Conservation (phyloP, 2,329 filamentous ascomycete genomes). For the Thermoascus crustaceus region DNA sequence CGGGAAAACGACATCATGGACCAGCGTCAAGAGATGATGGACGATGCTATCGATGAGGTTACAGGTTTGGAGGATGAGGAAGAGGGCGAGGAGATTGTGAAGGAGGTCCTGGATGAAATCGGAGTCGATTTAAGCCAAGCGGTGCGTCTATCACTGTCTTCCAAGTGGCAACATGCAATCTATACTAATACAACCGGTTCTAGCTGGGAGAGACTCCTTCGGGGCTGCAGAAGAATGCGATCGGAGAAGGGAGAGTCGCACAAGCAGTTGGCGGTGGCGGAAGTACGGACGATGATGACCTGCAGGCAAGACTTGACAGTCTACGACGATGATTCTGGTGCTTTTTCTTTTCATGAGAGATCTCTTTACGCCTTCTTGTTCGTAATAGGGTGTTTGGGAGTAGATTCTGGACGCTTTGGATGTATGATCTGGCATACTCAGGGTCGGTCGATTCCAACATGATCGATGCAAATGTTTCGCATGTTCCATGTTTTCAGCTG, state of each 20-base stretch:
- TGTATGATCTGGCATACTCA: not conserved
- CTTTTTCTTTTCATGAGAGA: not conserved
- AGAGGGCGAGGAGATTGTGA: slow-evolving; percentile 93
- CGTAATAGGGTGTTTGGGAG: not conserved
- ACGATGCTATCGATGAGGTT: slow-evolving; percentile 94
- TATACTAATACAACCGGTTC: slow-evolving; percentile 5
- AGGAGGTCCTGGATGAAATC: slow-evolving; percentile 93
- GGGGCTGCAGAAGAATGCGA: slow-evolving; percentile 65
- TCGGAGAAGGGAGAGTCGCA: slow-evolving; percentile 69
- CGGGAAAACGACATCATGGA: slow-evolving; percentile 99
- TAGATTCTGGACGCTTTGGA: not conserved
- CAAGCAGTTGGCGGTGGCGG: slow-evolving; percentile 62
- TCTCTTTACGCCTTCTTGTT: too few species aligned
- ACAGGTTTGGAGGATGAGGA: slow-evolving; percentile 88
- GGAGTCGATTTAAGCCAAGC: slow-evolving; percentile 85
- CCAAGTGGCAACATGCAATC: not conserved
- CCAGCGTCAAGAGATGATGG: slow-evolving; percentile 98
- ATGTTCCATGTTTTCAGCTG: too few species aligned
- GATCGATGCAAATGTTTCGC: too few species aligned
- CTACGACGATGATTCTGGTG: slow-evolving; percentile 49
- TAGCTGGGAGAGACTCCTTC: slow-evolving; percentile 89
- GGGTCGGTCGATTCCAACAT: too few species aligned
- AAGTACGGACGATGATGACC: slow-evolving; percentile 68
- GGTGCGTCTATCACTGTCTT: slow-evolving; percentile 49
- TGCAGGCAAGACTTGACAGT: slow-evolving; percentile 88